Evolutionary conservation across 2,329 filamentous ascomycete species (phyloP).

Genomic region (Diaporthe destruens): DNA sequence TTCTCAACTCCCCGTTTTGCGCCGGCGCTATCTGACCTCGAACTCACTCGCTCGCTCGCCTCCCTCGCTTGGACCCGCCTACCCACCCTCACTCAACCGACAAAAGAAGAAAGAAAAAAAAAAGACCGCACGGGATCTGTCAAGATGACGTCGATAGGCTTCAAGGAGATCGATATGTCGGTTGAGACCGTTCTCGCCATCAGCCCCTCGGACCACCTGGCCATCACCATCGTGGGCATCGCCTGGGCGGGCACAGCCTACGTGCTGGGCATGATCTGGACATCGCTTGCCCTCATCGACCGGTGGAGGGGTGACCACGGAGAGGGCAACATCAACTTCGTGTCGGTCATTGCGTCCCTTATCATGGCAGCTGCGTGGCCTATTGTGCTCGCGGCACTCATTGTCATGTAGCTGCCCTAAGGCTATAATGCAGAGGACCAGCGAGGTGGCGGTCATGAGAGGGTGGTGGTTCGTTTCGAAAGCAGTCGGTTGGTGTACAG

Average conservation of each 20-base stretch:
- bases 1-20: slow-evolving; percentile 18
- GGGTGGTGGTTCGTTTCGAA: background rate
- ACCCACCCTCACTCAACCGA: background rate
- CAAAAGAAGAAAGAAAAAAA: background rate
- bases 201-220: slow-evolving; percentile 39
- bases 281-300: slow-evolving; percentile 45
- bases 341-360: slow-evolving; percentile 43
- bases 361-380: slow-evolving; percentile 45
- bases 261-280: slow-evolving; percentile 47
- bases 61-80: too few species aligned
- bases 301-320: slow-evolving; percentile 47
- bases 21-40: slow-evolving; percentile 25
- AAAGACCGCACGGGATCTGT: background rate
- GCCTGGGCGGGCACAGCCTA: slow-evolving; percentile 44
- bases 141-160: slow-evolving; percentile 35
- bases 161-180: slow-evolving; percentile 28
- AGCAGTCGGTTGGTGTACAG: background rate
- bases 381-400: slow-evolving; percentile 41
- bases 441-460: background rate
- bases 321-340: slow-evolving; percentile 40
- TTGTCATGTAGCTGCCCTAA: slow-evolving; percentile 5
- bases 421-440: background rate
- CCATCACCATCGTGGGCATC: slow-evolving; percentile 44
- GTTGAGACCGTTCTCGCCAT: slow-evolving; percentile 13
- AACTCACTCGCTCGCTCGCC: background rate